Conservation (phyloP, 768 basidiomycete genomes). For the Boletus rufocinnamomeus region DNA sequence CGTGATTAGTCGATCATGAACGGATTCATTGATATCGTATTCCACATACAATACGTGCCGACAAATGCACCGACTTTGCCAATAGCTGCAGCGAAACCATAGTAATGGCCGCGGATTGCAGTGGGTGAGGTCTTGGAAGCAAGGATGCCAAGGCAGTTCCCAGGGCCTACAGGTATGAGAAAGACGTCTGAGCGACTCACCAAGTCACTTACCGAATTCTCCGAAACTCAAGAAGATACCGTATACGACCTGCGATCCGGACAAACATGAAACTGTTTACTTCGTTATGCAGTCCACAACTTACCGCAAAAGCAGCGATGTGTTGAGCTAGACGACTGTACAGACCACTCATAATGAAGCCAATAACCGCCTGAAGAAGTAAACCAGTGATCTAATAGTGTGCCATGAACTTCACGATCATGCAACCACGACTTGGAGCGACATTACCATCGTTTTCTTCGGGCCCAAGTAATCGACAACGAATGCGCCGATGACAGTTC, state of each 20-base stretch:
- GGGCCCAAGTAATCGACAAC: slow-evolving; percentile 75
- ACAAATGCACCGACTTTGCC: slow-evolving; percentile 86
- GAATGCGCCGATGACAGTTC: slow-evolving; percentile 73
- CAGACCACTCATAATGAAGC: slow-evolving; percentile 89
- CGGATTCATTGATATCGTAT: background rate
- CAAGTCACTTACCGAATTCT: slow-evolving; percentile 60
- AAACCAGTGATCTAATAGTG: slow-evolving; percentile 61
- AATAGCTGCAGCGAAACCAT: slow-evolving; percentile 82
- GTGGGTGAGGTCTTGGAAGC: slow-evolving; percentile 87
- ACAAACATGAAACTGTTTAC: background rate
- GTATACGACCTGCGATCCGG: slow-evolving; percentile 63
- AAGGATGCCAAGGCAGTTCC: slow-evolving; percentile 83
- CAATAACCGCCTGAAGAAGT: slow-evolving; percentile 65
- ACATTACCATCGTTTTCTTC: slow-evolving; percentile 67
- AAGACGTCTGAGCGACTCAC: background rate
- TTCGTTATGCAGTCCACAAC: slow-evolving; percentile 20
- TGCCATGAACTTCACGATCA: background rate
- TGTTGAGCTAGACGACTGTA: slow-evolving; percentile 63
- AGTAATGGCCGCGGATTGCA: slow-evolving; percentile 82
- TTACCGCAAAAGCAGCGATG: slow-evolving; percentile 74
- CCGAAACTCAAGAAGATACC: slow-evolving; percentile 91
- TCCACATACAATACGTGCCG: slow-evolving; percentile 71
- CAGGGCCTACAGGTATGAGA: slow-evolving; percentile 54
- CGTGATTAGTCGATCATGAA: slow-evolving; percentile 6
- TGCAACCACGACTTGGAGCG: background rate